phyloP scores from a whole-genome alignment of 169 alveolate genomes.

The Plasmodium cynomolgi region DNA sequence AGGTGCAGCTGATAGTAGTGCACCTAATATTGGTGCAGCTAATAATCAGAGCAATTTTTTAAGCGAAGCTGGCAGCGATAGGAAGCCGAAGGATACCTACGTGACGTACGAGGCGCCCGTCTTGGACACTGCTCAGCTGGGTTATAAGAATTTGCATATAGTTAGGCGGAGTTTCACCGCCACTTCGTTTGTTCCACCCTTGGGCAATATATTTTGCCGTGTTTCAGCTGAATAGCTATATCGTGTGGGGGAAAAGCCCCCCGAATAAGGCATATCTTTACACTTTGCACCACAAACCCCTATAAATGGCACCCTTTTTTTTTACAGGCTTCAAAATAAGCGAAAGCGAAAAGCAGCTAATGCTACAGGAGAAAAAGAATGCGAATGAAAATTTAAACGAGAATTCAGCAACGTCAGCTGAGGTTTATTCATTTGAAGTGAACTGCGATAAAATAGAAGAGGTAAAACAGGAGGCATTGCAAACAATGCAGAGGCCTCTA shows the following conservation, averaged over 20 bases:
- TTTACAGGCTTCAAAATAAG: constrained; percentile 74
- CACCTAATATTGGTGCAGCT: constrained; percentile 39
- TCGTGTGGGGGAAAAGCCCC: not conserved
- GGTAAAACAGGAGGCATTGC: constrained; percentile 92
- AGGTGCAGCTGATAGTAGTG: constrained; percentile 31
- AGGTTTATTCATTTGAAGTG: constrained; percentile 92
- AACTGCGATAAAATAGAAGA: constrained; percentile 88
- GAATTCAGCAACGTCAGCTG: constrained; percentile 21
- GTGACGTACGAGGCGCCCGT: constrained; percentile 77
- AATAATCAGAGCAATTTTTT: constrained; percentile 12
- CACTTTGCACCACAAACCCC: not conserved
- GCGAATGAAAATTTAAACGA: constrained; percentile 37
- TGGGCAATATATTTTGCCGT: not conserved
- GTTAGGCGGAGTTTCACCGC: not conserved
- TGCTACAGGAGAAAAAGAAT: constrained; percentile 36
- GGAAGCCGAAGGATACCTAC: constrained; percentile 60
- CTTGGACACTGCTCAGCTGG: constrained; percentile 81
- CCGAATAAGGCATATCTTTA: too few relatives aligned
- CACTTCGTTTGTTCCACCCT: not conserved
- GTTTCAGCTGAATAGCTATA: not conserved
- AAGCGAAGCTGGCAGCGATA: constrained; percentile 16
- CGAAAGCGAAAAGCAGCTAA: constrained; percentile 65
- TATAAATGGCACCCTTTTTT: constrained; percentile 14
- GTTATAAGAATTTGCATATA: constrained; percentile 15
- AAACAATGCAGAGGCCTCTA: constrained; percentile 93